Percentiles rank a stretch among this genome's conserved stretches.
Evolutionary conservation across 1,284 basidiomycete genomes (phyloP).

Genomic region (Athelia sp.): DNA sequence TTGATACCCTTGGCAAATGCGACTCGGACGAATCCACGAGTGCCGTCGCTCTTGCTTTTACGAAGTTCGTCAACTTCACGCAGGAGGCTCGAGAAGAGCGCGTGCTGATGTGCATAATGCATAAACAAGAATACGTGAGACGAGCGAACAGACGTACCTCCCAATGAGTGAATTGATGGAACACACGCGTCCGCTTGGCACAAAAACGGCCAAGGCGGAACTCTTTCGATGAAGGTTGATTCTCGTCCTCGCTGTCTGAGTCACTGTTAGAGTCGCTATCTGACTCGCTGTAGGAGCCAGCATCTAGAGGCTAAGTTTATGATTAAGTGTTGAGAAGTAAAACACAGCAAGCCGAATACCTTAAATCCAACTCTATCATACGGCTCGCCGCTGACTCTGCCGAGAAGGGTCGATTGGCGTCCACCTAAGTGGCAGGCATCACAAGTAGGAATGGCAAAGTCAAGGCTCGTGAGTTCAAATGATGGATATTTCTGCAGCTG

Average conservation of each 20-base stretch:
- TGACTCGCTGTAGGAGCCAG: constrained; percentile 20
- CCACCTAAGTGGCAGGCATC: constrained; percentile 77
- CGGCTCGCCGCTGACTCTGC: constrained; percentile 49
- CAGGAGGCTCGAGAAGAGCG: constrained; percentile 50
- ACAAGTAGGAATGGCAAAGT: constrained; percentile 58
- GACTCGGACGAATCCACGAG: constrained; percentile 47
- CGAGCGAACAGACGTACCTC: constrained; percentile 48
- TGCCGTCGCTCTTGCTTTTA: constrained; percentile 23
- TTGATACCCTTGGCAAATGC: constrained; percentile 45
- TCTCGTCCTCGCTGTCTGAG: too few relatives aligned
- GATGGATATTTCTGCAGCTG: constrained; percentile 62
- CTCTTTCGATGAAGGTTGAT: constrained; percentile 16
- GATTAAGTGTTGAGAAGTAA: constrained; percentile 7
- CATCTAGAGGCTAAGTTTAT: constrained; percentile 6
- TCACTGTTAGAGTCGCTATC: too few relatives aligned
- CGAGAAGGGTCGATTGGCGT: constrained; percentile 56
- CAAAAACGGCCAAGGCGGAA: constrained; percentile 74
- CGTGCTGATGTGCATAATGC: constrained; percentile 37
- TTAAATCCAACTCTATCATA: constrained; percentile 61
- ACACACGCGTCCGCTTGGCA: constrained; percentile 60
- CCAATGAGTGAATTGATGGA: constrained; percentile 81
- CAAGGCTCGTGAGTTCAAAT: constrained; percentile 46
- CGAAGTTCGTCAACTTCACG: constrained; percentile 51
- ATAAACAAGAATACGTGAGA: constrained; percentile 1
- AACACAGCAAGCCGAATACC: constrained; percentile 25